Conservation (phyloP, 306 rosid species). For the Canavalia ensiformis region DNA sequence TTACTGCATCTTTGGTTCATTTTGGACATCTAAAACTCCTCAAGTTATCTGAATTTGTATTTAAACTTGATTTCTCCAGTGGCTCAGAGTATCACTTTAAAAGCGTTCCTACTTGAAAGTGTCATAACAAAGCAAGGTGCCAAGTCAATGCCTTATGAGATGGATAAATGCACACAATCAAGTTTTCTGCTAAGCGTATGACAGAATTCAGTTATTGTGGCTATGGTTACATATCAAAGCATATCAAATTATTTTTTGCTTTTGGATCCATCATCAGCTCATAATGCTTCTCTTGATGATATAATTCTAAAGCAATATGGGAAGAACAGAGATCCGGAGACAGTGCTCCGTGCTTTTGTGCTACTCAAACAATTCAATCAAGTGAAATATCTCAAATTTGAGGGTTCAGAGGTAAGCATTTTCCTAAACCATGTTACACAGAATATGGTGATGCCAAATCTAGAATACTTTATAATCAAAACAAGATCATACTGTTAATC, state of each 20-base stretch:
- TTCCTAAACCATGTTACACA: neutral
- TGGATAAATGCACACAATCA: neutral
- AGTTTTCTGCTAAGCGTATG: neutral
- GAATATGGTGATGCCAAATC: neutral
- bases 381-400: neutral
- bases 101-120: slow-evolving; percentile 27
- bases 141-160: neutral
- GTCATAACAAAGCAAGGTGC: neutral
- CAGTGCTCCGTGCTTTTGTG: neutral
- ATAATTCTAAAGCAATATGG: neutral
- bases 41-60: neutral
- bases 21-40: slow-evolving; percentile 4
- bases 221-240: neutral
- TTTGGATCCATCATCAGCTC: neutral
- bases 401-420: neutral
- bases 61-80: neutral
- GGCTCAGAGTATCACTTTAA: neutral
- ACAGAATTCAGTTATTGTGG: neutral
- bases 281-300: neutral
- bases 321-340: neutral
- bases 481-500: neutral
- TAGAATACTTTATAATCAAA: neutral
- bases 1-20: neutral
- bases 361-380: slow-evolving; percentile 29
- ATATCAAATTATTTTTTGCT: neutral